Evolutionary conservation across 1,139 yeast genomes (phyloP).

Genomic region (Geotrichum siamense): DNA sequence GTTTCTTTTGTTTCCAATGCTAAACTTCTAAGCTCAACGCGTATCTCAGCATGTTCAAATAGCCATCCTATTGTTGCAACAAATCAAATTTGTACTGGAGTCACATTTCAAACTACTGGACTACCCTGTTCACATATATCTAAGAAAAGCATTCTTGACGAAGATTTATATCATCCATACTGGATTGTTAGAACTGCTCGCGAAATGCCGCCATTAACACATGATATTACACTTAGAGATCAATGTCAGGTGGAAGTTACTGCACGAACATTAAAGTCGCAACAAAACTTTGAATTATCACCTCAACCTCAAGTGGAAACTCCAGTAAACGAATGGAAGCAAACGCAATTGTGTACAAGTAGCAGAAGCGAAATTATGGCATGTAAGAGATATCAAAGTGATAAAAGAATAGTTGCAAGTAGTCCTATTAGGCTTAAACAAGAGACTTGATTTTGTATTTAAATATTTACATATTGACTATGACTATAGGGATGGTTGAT

Average conservation of each 20-base stretch:
- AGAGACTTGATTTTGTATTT: too few species aligned
- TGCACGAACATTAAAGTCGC: not conserved
- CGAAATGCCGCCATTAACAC: not conserved
- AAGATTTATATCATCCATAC: conserved; percentile 2
- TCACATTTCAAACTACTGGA: not conserved
- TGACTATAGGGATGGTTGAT: too few species aligned
- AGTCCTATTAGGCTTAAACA: too few species aligned
- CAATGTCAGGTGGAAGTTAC: not conserved
- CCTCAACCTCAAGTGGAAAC: too few species aligned
- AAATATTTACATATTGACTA: too few species aligned
- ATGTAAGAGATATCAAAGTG: too few species aligned
- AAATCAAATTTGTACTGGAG: not conserved
- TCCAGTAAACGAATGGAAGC: too few species aligned
- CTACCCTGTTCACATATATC: conserved; percentile 1
- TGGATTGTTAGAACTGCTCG: conserved; percentile 1
- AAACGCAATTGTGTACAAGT: too few species aligned
- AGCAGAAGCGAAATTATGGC: too few species aligned
- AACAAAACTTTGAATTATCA: not conserved
- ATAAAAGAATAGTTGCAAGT: too few species aligned
- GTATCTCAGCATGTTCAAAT: not conserved
- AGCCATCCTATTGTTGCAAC: not conserved
- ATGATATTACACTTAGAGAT: not conserved
- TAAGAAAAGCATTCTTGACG: not conserved
- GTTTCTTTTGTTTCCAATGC: not conserved
- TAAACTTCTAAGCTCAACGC: not conserved